Percentiles rank a stretch among this genome's conserved stretches.
Evolutionary conservation across 2,329 filamentous ascomycete species (phyloP).

Genomic region (Juglanconis oblonga): DNA sequence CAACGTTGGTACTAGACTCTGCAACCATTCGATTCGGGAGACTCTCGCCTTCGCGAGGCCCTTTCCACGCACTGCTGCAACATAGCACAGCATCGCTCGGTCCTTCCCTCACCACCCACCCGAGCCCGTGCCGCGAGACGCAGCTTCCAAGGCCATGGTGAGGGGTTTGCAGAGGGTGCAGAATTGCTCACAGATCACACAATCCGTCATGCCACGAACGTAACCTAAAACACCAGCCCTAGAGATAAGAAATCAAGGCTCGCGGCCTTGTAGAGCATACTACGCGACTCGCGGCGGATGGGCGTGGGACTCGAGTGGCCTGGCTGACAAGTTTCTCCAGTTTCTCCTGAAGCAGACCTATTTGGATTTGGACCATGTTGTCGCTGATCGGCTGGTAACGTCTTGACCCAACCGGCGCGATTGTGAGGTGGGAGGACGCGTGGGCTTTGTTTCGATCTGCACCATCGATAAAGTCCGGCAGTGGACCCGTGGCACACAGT

Average conservation of each 20-base stretch:
- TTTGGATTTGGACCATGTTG: background rate
- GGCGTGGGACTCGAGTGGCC: background rate
- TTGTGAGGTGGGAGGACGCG: background rate
- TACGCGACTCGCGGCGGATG: background rate
- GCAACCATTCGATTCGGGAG: background rate
- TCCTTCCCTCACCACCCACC: background rate
- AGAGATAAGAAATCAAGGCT: background rate
- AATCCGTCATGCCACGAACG: slow-evolving; percentile 8
- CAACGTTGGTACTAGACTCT: background rate
- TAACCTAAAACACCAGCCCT: background rate
- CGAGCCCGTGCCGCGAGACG: background rate
- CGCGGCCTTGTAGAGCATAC: background rate
- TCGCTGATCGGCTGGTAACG: background rate
- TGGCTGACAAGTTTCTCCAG: slow-evolving; percentile 2
- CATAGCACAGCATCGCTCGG: slow-evolving; percentile 10
- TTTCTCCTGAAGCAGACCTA: background rate
- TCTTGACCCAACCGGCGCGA: too few species aligned
- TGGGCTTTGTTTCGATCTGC: background rate
- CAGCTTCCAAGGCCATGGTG: background rate
- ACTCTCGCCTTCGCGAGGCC: background rate
- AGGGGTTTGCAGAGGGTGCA: background rate
- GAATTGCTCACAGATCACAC: background rate
- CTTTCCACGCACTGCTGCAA: background rate
- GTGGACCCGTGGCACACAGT: background rate
- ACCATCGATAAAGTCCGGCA: background rate